Evolutionary conservation across 768 basidiomycete genomes (phyloP), one percentile per base, ranked within the genome.

Genomic region (Naematelia aurantialba): DNA sequence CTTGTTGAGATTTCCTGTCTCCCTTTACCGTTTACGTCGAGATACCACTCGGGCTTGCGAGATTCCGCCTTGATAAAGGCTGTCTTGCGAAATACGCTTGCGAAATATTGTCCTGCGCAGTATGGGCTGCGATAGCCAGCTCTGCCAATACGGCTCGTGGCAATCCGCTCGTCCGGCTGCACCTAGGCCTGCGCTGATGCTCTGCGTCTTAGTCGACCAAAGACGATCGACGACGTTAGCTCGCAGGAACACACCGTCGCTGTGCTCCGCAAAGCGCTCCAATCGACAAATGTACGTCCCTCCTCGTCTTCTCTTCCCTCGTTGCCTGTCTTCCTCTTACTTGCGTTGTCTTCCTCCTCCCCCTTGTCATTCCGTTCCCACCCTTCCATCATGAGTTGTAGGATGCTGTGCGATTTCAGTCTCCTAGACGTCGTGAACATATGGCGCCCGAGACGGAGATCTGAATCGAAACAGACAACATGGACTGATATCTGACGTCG

Each of bases 161-260:
- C n/a, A n/a, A n/a, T n/a, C n/a, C n/a, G n/a, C n/a, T 29, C 47
- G 17, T 39, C 8, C 34, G 17, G 34, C 8, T 8, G 34, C 17
- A 17, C 8, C 8, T 39, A 8, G 17, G 34, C 8, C n/a, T 17
- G 17, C 4, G 11, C 12, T 30, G 13, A 48, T 63, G 14, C 55
- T 44, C 5, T 31, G 49, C 25, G 30, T n/a, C 49, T 51, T 73
- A 97, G 92, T 75, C 89, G 96, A 52, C 96, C 96, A 49, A 91
- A 90, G 78, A 97, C 93, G 21, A 97, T 99, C 62, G 91, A 96
- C 70, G 96, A 99, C 76, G 86, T 99, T 50, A 91, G 94, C 34
- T 89, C 94, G 0, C 96, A 99, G 76, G 96, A 97, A 52, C 90
- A 99, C 76, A 96, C 92, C 0, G 87, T 97, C 49, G 85, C 88